phyloP scores from a whole-genome alignment of 495 filamentous ascomycete species.

The Lasiosphaeria ovina region DNA sequence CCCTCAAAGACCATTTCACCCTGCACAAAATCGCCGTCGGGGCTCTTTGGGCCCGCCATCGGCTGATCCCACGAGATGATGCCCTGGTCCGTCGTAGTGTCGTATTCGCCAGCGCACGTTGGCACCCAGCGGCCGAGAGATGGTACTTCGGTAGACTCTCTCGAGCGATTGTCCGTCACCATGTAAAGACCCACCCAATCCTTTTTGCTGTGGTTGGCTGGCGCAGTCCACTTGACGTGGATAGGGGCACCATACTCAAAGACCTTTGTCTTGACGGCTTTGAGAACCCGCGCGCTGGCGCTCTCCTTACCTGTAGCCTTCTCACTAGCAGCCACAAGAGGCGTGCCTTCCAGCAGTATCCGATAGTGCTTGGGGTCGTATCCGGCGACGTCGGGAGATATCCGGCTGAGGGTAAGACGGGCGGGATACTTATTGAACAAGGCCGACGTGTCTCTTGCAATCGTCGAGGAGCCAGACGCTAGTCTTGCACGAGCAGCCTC shows the following conservation, averaged over 20 bases:
- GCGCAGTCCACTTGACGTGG: slow-evolving; percentile 88
- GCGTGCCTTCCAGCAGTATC: slow-evolving; percentile 68
- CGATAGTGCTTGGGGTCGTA: slow-evolving; percentile 80
- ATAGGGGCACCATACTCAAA: slow-evolving; percentile 92
- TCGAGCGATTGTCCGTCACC: slow-evolving; percentile 85
- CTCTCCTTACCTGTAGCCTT: slow-evolving; percentile 50
- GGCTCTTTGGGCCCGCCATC: slow-evolving; percentile 49
- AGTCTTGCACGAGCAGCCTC: slow-evolving; percentile 86
- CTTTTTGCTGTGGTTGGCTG: slow-evolving; percentile 82
- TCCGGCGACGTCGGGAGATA: slow-evolving; percentile 80
- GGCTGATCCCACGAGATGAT: slow-evolving; percentile 67
- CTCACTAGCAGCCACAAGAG: slow-evolving; percentile 50
- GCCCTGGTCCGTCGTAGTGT: slow-evolving; percentile 73
- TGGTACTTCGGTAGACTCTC: slow-evolving; percentile 77
- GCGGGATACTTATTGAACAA: slow-evolving; percentile 90
- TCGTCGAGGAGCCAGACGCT: slow-evolving; percentile 77
- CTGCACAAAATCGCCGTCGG: slow-evolving; percentile 49
- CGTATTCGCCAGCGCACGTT: slow-evolving; percentile 71
- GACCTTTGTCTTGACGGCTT: slow-evolving; percentile 64
- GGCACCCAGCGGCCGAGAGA: slow-evolving; percentile 91
- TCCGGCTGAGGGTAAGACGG: slow-evolving; percentile 76
- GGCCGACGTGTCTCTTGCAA: slow-evolving; percentile 83
- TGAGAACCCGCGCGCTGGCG: slow-evolving; percentile 42
- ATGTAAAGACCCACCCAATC: slow-evolving; percentile 97
- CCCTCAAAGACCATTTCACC: slow-evolving; percentile 88